phyloP scores from a whole-genome alignment of 306 rosid genomes.

The Morella rubra region DNA sequence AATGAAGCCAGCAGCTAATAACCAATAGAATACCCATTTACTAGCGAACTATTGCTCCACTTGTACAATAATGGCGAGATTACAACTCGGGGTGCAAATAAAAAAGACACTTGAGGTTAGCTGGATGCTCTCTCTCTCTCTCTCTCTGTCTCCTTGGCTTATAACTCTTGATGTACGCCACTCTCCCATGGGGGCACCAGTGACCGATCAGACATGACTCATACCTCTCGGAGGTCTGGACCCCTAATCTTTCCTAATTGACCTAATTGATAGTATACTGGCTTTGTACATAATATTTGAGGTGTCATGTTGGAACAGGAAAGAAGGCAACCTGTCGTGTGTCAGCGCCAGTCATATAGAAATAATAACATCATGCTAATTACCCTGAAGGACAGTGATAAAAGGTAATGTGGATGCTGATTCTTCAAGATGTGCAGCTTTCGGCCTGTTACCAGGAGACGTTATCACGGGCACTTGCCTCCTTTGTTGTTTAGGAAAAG shows the following conservation, averaged over 20 bases:
- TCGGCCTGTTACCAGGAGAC: slow-evolving; percentile 54
- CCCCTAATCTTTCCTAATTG: too few relatives aligned
- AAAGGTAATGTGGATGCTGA: slow-evolving; percentile 46
- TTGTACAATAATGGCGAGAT: too few relatives aligned
- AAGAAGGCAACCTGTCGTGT: background rate
- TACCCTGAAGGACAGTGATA: slow-evolving; percentile 22
- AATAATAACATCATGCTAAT: background rate
- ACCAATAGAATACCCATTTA: background rate
- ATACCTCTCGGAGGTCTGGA: too few relatives aligned
- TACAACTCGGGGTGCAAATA: too few relatives aligned
- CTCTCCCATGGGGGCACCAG: too few relatives aligned
- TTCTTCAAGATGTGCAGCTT: slow-evolving; percentile 52
- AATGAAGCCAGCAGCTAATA: background rate
- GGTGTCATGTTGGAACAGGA: background rate
- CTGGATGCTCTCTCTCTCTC: background rate
- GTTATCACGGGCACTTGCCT: slow-evolving; percentile 65
- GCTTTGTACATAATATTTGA: too few relatives aligned
- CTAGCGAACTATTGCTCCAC: background rate
- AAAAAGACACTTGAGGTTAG: too few relatives aligned
- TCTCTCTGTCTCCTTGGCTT: background rate
- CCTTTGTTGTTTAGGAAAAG: slow-evolving; percentile 54
- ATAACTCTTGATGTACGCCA: background rate
- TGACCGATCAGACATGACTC: too few relatives aligned
- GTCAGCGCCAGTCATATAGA: background rate
- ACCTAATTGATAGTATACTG: too few relatives aligned